Percentiles rank a stretch among this genome's conserved stretches.
These are phyloP conservation scores for Pleomassaria siparia DNA, from an alignment of 2,329 filamentous ascomycete species.

Conservation along the genomic window DNA sequence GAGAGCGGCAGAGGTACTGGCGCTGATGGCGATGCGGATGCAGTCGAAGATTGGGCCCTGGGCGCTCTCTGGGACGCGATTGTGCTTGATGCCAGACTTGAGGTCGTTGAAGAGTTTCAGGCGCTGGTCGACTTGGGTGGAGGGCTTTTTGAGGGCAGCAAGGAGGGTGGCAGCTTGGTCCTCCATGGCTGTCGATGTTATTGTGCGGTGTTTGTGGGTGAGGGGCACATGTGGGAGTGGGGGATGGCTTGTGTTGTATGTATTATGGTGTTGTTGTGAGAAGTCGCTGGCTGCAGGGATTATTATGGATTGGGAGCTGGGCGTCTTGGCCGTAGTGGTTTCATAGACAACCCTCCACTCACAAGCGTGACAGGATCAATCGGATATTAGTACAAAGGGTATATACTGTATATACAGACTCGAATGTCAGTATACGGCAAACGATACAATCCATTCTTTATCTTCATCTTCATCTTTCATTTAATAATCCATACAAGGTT, in stretches of 20 bases:
- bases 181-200: conserved; percentile 52
- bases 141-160: conserved; percentile 60
- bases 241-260: conserved; percentile 3
- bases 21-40: conserved; percentile 71
- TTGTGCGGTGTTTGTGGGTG: conserved; percentile 16
- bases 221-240: conserved; percentile 21
- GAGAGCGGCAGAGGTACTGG: conserved; percentile 71
- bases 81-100: conserved; percentile 90
- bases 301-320: not conserved
- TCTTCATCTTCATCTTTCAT: no score
- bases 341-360: not conserved
- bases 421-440: no score
- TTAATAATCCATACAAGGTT: no score
- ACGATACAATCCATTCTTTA: no score
- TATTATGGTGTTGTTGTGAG: conserved; percentile 15
- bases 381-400: no score
- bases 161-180: conserved; percentile 57
- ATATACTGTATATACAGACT: no score
- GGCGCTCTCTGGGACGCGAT: conserved; percentile 76
- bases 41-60: conserved; percentile 79
- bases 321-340: conserved; percentile 2
- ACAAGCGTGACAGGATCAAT: no score
- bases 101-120: conserved; percentile 70
- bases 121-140: conserved; percentile 69
- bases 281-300: not conserved